These are phyloP conservation scores for Pseudozyma sp. DNA, from an alignment of 1,284 basidiomycete genomes.

Conservation along the genomic window DNA sequence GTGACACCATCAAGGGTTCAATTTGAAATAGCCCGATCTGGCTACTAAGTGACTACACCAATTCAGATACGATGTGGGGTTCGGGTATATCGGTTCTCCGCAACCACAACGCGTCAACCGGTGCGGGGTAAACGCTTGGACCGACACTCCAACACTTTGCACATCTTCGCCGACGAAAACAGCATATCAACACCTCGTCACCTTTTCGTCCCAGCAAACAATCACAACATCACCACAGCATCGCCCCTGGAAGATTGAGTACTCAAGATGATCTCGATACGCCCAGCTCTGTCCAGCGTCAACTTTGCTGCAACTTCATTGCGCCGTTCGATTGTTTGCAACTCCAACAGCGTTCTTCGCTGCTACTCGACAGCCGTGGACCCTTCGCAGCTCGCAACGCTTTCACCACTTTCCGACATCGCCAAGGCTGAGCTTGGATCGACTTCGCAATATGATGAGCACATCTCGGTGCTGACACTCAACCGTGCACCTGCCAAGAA, in stretches of 20 bases:
- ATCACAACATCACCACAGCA: neutral
- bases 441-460: conserved; percentile 30
- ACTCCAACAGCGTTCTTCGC: conserved; percentile 13
- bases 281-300: conserved; percentile 12
- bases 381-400: conserved; percentile 30
- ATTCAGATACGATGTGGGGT: neutral
- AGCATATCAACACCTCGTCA: neutral
- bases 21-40: too few relatives aligned
- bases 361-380: conserved; percentile 34
- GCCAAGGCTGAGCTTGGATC: conserved; percentile 26
- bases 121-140: conserved; percentile 27
- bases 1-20: neutral
- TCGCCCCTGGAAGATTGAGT: too few relatives aligned
- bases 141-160: conserved; percentile 2
- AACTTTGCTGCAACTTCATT: conserved; percentile 4
- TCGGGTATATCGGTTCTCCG: conserved; percentile 2
- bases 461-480: conserved; percentile 72
- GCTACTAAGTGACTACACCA: too few relatives aligned
- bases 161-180: neutral
- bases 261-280: conserved; percentile 22
- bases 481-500: conserved; percentile 88
- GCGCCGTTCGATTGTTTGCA: conserved; percentile 9
- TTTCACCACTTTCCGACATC: conserved; percentile 24
- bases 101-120: neutral
- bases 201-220: too few relatives aligned